Base-by-base conservation (phyloP, 169 alveolate species). In the Haemoproteus tartakovskyi region DNA sequence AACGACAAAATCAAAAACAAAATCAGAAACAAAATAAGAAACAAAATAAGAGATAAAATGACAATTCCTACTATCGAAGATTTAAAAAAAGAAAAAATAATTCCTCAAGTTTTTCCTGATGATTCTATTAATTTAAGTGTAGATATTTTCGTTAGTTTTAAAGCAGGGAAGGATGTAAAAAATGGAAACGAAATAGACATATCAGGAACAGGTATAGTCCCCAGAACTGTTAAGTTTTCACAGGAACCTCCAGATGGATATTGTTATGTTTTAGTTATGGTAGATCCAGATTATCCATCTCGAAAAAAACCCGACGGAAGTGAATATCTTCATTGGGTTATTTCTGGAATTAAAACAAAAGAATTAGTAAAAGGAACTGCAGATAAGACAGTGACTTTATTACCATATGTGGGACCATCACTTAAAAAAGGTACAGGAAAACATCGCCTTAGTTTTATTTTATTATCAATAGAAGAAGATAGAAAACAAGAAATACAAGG, bases 221-320 rank as follows among this genome's bases (percentile, higher is more conserved):
- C 82, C 12, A 67, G 82, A 33, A 67, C 38, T 54, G 40, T 67
- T 26, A 52, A 47, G 43, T 67, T 67, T 67, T 67, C 82, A 37
- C 74, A 67, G 43, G 61, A 21, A 22, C 82, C 82, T 24, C 82
- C 82, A 52, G 82, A 67, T 38, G 64, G 63, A 54, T 67, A 52
- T 19, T 67, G 82, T 45, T 67, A 29, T 52, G 46, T 67, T 67
- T 67, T 67, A 22, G 51, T 67, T 29, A 67, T 67, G 82, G 41
- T 67, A 11, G 82, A 67, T 9, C 74, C 82, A 9, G 82, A 67
- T 36, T 67, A 29, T 46, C 82, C 82, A 19, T 67, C 82, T 2
- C 38, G 82, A 54, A 52, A 47, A 67, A 37, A 60, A 67, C 82
- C 82, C 9, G 82, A 67, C 29, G 82, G 82, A 40, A 67, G 38